Evolutionary conservation across 768 basidiomycete genomes (phyloP).

Genomic region (Suillus fuscotomentosus): DNA sequence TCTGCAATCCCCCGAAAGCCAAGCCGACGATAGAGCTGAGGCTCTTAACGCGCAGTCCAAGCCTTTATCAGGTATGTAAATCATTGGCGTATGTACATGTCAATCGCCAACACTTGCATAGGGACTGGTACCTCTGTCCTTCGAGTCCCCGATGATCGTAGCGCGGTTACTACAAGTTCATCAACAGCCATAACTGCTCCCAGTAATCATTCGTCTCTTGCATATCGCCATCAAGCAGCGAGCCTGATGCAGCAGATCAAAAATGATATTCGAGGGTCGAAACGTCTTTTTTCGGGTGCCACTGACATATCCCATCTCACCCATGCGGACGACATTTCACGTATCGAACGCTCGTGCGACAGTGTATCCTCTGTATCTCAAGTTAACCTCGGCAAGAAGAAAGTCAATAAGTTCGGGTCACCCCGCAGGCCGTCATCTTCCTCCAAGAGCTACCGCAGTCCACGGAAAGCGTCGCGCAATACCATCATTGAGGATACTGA

Average conservation of each 20-base stretch:
- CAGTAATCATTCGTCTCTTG: conserved; percentile 55
- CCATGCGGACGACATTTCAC: conserved; percentile 17
- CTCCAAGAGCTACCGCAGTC: conserved; percentile 40
- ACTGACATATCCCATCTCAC: conserved; percentile 51
- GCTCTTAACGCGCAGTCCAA: neutral
- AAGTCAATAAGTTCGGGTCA: conserved; percentile 22
- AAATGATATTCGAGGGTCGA: conserved; percentile 65
- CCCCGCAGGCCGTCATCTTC: conserved; percentile 34
- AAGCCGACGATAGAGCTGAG: conserved; percentile 3
- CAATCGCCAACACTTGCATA: neutral
- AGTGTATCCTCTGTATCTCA: conserved; percentile 29
- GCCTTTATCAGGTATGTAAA: conserved; percentile 6
- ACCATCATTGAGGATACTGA: conserved; percentile 42
- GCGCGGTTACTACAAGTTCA: conserved; percentile 23
- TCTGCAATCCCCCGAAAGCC: conserved; percentile 26
- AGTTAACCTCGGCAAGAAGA: conserved; percentile 28
- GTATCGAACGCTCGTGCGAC: conserved; percentile 20
- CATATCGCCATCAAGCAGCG: conserved; percentile 74
- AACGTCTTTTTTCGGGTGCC: conserved; percentile 69
- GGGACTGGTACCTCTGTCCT: neutral
- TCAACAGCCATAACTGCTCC: conserved; percentile 28
- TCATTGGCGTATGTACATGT: neutral
- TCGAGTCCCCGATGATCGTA: conserved; percentile 12
- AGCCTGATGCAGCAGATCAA: conserved; percentile 85
- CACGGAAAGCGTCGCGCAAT: conserved; percentile 39